These are phyloP conservation scores for Vigna unguiculata DNA, from an alignment of 306 rosid genomes.

Conservation along the genomic window DNA sequence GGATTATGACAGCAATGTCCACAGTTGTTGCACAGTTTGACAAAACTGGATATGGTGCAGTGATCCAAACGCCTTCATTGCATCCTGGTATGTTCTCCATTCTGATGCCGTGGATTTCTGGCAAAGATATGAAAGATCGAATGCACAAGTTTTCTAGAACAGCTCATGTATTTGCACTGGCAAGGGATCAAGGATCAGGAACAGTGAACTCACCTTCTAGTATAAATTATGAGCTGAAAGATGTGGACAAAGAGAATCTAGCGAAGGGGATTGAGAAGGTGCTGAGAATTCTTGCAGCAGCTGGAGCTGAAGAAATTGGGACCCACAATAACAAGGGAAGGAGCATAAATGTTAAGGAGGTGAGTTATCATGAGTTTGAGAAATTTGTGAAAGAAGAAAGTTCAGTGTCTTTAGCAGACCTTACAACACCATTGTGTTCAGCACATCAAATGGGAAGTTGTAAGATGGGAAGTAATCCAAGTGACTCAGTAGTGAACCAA, in stretches of 20 bases:
- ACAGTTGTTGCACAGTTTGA: slow-evolving; percentile 57
- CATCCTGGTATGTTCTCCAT: slow-evolving; percentile 85
- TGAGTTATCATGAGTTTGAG: slow-evolving; percentile 62
- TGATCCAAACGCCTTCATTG: slow-evolving; percentile 82
- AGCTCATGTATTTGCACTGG: slow-evolving; percentile 80
- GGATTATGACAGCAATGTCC: slow-evolving; percentile 92
- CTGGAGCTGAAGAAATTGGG: slow-evolving; percentile 91
- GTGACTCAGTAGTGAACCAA: slow-evolving; percentile 69
- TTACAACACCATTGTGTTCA: slow-evolving; percentile 65
- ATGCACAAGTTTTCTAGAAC: slow-evolving; percentile 74
- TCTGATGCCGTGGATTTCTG: slow-evolving; percentile 85
- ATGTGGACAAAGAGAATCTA: slow-evolving; percentile 57
- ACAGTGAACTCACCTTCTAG: slow-evolving; percentile 48
- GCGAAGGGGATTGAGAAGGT: slow-evolving; percentile 68
- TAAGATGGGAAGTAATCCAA: slow-evolving; percentile 66
- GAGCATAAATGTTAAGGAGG: slow-evolving; percentile 61
- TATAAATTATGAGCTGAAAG: slow-evolving; percentile 57
- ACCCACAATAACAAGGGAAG: slow-evolving; percentile 70
- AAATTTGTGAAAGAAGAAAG: slow-evolving; percentile 80
- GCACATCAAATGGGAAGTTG: slow-evolving; percentile 95
- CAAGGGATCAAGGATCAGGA: slow-evolving; percentile 82
- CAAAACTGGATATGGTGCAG: slow-evolving; percentile 66
- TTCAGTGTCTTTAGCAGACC: slow-evolving; percentile 49
- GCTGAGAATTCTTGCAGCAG: slow-evolving; percentile 76
- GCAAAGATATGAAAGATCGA: slow-evolving; percentile 61